Percentiles rank a stretch among this genome's conserved stretches.
Conservation (phyloP, 768 basidiomycete species). For the Podaxis pistillaris region DNA sequence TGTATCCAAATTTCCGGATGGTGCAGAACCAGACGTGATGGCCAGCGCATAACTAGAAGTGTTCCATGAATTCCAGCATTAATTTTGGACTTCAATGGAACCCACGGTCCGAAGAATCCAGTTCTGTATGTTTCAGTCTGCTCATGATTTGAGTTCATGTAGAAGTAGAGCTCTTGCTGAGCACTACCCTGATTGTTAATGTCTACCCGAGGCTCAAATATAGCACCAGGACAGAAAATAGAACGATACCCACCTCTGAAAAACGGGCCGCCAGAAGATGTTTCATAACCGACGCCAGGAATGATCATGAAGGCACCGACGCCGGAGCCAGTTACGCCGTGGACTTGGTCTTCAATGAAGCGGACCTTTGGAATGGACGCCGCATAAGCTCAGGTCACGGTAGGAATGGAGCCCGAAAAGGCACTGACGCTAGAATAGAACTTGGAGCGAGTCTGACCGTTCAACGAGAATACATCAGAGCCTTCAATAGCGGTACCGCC, state of each 20-base stretch:
- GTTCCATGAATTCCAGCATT: background rate
- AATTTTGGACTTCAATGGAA: conserved; percentile 8
- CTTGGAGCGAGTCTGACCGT: conserved; percentile 48
- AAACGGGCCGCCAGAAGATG: conserved; percentile 48
- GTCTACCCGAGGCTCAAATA: conserved; percentile 24
- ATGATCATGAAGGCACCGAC: conserved; percentile 47
- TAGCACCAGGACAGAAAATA: background rate
- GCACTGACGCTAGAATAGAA: conserved; percentile 43
- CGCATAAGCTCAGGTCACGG: background rate
- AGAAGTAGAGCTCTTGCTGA: conserved; percentile 49
- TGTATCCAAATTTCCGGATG: conserved; percentile 39
- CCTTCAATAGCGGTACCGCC: conserved; percentile 46
- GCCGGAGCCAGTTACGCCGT: conserved; percentile 45
- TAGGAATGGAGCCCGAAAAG: background rate
- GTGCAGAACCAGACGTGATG: conserved; percentile 40
- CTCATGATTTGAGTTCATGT: conserved; percentile 47
- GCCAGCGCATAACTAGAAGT: conserved; percentile 39
- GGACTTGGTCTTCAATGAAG: conserved; percentile 51
- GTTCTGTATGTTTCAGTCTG: conserved; percentile 44
- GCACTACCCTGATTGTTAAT: conserved; percentile 46
- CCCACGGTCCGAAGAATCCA: conserved; percentile 47
- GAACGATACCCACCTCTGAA: conserved; percentile 34
- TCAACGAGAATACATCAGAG: conserved; percentile 41
- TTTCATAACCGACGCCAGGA: conserved; percentile 43
- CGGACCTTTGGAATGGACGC: conserved; percentile 30